phyloP scores from a whole-genome alignment of 1,284 basidiomycete genomes.

The Kwoniella shivajii region DNA sequence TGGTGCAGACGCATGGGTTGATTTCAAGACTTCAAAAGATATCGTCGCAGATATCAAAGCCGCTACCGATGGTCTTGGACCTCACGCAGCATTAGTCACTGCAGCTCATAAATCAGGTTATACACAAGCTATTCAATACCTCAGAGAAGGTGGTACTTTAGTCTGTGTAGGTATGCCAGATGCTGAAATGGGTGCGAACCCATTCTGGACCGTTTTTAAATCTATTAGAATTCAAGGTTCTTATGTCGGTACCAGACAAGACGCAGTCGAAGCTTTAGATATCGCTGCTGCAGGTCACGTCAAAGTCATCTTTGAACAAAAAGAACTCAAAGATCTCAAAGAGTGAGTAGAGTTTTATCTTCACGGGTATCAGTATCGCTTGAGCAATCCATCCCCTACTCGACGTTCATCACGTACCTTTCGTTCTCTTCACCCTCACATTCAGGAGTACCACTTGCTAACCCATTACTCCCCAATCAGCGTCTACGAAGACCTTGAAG shows the following conservation, averaged over 20 bases:
- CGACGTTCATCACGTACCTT: not conserved
- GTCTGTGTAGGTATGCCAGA: slow-evolving; percentile 76
- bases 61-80: slow-evolving; percentile 67
- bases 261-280: slow-evolving; percentile 69
- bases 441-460: not conserved
- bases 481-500: slow-evolving; percentile 25
- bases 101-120: slow-evolving; percentile 62
- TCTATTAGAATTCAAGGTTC: slow-evolving; percentile 70
- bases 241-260: slow-evolving; percentile 74
- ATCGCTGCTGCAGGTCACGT: slow-evolving; percentile 71
- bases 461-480: slow-evolving; percentile 4
- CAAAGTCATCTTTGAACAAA: slow-evolving; percentile 59
- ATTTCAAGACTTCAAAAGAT: slow-evolving; percentile 62
- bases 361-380: not conserved
- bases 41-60: slow-evolving; percentile 55
- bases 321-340: slow-evolving; percentile 18
- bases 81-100: slow-evolving; percentile 73
- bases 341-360: slow-evolving; percentile 12
- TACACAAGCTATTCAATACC: slow-evolving; percentile 69
- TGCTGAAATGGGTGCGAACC: slow-evolving; percentile 61
- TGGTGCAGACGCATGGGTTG: slow-evolving; percentile 77
- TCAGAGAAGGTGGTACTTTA: slow-evolving; percentile 64
- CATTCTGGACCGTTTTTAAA: slow-evolving; percentile 75
- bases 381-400: not conserved
- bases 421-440: not conserved